Evolutionary conservation across 306 rosid species (phyloP).

Genomic region (Alnus glutinosa): DNA sequence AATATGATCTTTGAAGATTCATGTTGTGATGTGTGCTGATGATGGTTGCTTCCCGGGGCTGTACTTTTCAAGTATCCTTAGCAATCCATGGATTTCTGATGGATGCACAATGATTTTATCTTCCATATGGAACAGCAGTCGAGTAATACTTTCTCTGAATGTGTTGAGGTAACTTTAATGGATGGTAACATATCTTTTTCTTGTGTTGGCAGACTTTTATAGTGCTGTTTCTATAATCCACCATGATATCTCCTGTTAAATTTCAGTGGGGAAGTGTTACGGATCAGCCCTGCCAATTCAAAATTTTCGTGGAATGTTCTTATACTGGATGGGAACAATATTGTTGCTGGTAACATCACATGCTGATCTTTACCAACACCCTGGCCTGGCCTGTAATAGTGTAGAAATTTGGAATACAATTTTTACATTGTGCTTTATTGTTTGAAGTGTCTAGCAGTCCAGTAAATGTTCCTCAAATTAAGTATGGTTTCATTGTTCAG

Average conservation of each 20-base stretch:
- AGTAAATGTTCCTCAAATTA: slow-evolving; percentile 79
- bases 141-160: slow-evolving; percentile 74
- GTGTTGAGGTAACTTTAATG: slow-evolving; percentile 54
- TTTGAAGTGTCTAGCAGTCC: slow-evolving; percentile 87
- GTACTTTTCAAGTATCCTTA: slow-evolving; percentile 49
- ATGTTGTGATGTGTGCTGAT: slow-evolving; percentile 69
- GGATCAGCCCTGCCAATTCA: slow-evolving; percentile 66
- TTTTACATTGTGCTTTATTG: slow-evolving; percentile 18
- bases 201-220: slow-evolving; percentile 2
- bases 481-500: slow-evolving; percentile 62
- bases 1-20: slow-evolving; percentile 53
- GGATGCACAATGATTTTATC: slow-evolving; percentile 66
- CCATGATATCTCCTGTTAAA: slow-evolving; percentile 26
- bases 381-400: neutral
- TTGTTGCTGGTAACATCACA: slow-evolving; percentile 77
- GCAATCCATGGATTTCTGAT: slow-evolving; percentile 81
- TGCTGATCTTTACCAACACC: slow-evolving; percentile 23
- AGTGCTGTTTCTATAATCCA: slow-evolving; percentile 17
- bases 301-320: slow-evolving; percentile 79
- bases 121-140: slow-evolving; percentile 70
- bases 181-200: slow-evolving; percentile 24
- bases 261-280: slow-evolving; percentile 65
- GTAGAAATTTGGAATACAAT: slow-evolving; percentile 5
- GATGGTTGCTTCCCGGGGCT: slow-evolving; percentile 86
- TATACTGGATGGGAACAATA: slow-evolving; percentile 71